phyloP scores from a whole-genome alignment of 148 eudicot genomes.

The Spergularia marina region DNA sequence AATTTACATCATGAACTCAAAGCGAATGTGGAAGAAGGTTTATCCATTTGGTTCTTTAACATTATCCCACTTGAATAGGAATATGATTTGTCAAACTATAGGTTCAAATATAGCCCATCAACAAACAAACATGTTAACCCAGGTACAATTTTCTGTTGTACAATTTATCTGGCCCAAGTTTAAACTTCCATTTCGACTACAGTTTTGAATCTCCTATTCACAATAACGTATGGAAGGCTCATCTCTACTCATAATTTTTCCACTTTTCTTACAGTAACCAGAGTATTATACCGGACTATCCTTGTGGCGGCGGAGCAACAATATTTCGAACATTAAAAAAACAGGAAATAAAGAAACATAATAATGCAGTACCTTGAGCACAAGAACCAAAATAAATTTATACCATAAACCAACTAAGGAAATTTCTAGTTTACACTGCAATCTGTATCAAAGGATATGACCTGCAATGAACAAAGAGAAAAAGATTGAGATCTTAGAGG shows the following conservation, averaged over 20 bases:
- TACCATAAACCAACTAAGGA: no score
- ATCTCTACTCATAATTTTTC: no score
- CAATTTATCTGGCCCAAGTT: neutral
- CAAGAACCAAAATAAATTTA: no score
- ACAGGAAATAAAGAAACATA: no score
- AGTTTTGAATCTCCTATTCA: neutral
- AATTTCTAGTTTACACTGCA: no score
- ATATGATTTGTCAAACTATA: neutral
- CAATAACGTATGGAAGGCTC: neutral
- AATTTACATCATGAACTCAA: neutral
- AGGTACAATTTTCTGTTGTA: no score
- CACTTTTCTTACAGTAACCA: no score
- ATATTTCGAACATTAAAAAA: no score
- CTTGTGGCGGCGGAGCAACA: no score
- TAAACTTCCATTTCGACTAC: neutral
- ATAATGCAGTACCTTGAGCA: neutral
- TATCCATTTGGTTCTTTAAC: neutral
- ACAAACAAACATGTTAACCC: no score
- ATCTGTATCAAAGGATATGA: constrained; percentile 70
- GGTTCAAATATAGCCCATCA: neutral
- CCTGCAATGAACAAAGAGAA: constrained; percentile 50
- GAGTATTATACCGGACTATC: no score
- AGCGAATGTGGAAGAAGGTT: neutral
- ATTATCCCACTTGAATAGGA: neutral
- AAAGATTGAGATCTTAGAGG: constrained; percentile 7